These are phyloP conservation scores for Botryotinia convoluta DNA, from an alignment of 2,329 filamentous ascomycete genomes.

Conservation along the genomic window DNA sequence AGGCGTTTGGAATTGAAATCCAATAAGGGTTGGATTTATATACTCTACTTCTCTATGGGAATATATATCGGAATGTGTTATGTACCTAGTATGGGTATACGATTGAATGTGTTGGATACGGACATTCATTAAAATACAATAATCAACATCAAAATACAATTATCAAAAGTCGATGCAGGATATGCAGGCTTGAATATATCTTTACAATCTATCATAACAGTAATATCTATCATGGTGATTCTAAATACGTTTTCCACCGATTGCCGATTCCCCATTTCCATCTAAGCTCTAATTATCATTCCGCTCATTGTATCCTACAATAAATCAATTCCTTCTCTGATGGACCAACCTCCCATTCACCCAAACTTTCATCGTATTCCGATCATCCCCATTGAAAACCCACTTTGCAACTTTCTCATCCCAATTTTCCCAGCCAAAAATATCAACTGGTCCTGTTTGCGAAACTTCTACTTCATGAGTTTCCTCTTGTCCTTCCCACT, in stretches of 20 bases:
- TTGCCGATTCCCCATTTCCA: not conserved
- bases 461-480: constrained; percentile 35
- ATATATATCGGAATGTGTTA: not conserved
- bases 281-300: not conserved
- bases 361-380: constrained; percentile 88
- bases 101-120: not conserved
- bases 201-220: not conserved
- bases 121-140: not conserved
- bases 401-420: constrained; percentile 86
- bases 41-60: not conserved
- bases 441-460: constrained; percentile 67
- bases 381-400: constrained; percentile 90
- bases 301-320: not conserved
- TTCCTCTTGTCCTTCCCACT: not conserved
- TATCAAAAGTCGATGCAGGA: not conserved
- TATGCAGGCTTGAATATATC: not conserved
- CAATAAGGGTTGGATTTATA: not conserved
- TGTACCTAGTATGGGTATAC: not conserved
- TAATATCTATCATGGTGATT: not conserved
- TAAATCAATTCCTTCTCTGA: constrained; percentile 41
- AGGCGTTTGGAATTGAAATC: not conserved
- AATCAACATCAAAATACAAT: not conserved
- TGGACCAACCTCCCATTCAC: constrained; percentile 82
- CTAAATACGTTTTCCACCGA: not conserved
- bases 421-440: constrained; percentile 93